These are phyloP conservation scores for Ogataea hybrid DNA, from an alignment of 1,139 yeast genomes.

Conservation along the genomic window DNA sequence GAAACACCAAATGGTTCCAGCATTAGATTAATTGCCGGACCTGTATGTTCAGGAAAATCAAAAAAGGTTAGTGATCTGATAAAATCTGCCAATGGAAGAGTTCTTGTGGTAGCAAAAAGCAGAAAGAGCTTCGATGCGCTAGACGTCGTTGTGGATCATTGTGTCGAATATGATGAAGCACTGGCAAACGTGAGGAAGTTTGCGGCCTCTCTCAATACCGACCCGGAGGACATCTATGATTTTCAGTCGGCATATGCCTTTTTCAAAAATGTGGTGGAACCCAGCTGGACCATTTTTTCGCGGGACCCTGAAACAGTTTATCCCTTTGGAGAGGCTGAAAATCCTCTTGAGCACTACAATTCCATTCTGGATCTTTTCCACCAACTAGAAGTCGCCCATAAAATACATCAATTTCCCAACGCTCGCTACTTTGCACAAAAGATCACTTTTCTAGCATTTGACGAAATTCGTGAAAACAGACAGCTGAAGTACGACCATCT, in stretches of 20 bases:
- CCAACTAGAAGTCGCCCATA: not conserved
- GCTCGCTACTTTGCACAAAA: not conserved
- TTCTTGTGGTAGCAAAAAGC: constrained; percentile 33
- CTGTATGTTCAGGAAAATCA: constrained; percentile 64
- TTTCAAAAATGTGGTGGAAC: constrained; percentile 33
- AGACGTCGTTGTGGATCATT: not conserved
- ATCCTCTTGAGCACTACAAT: not conserved
- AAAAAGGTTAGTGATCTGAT: constrained; percentile 30
- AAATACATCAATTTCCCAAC: not conserved
- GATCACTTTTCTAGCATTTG: not conserved
- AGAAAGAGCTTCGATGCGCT: not conserved
- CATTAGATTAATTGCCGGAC: constrained; percentile 58
- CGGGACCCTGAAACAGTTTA: not conserved
- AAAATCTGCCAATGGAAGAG: constrained; percentile 32
- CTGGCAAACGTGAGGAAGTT: constrained; percentile 29
- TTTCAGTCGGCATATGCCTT: constrained; percentile 42
- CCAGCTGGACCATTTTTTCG: constrained; percentile 31
- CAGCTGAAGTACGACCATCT: not conserved
- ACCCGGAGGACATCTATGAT: constrained; percentile 43
- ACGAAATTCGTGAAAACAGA: not conserved
- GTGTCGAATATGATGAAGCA: not conserved
- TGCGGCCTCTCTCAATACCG: constrained; percentile 37
- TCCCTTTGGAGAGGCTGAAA: not conserved
- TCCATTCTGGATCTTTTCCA: not conserved
- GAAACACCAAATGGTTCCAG: constrained; percentile 28